phyloP scores from a whole-genome alignment of 1,284 basidiomycete genomes.

The Xerocomus nothofagi region DNA sequence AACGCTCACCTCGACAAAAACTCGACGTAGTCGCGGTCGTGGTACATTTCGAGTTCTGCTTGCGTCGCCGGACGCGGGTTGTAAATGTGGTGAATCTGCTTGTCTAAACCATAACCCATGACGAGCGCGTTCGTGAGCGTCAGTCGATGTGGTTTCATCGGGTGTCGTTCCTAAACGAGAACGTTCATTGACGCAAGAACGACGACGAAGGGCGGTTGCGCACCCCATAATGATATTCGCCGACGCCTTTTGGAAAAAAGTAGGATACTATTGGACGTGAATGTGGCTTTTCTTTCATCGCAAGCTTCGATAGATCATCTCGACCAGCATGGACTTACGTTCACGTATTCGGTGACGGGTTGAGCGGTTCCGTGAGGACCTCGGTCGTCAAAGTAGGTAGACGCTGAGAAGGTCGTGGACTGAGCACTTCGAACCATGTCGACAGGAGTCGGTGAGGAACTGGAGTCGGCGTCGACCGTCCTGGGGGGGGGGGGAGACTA shows the following conservation, averaged over 20 bases:
- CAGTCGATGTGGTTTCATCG: constrained; percentile 96
- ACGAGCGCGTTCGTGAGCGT: constrained; percentile 96
- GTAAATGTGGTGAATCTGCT: constrained; percentile 91
- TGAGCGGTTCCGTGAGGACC: constrained; percentile 65
- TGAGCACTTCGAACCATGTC: constrained; percentile 45
- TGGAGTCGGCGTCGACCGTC: neutral
- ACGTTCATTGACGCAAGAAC: neutral
- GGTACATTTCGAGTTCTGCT: constrained; percentile 88
- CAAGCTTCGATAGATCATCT: constrained; percentile 29
- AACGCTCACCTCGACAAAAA: constrained; percentile 79
- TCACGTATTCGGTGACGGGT: constrained; percentile 71
- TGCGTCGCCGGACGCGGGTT: constrained; percentile 87
- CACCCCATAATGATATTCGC: constrained; percentile 95
- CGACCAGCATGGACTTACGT: constrained; percentile 47
- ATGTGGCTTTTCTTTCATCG: constrained; percentile 56
- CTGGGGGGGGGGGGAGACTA: neutral
- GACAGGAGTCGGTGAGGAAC: neutral
- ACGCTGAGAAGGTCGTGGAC: constrained; percentile 65
- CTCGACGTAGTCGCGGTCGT: constrained; percentile 93
- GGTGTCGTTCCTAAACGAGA: constrained; percentile 80
- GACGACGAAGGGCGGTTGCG: constrained; percentile 24
- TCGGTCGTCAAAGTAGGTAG: constrained; percentile 72
- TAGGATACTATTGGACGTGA: constrained; percentile 90
- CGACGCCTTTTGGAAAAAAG: constrained; percentile 93
- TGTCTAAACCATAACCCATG: constrained; percentile 94